Base-by-base conservation (phyloP, 2,329 filamentous ascomycete species). In the Bisporella sp. region DNA sequence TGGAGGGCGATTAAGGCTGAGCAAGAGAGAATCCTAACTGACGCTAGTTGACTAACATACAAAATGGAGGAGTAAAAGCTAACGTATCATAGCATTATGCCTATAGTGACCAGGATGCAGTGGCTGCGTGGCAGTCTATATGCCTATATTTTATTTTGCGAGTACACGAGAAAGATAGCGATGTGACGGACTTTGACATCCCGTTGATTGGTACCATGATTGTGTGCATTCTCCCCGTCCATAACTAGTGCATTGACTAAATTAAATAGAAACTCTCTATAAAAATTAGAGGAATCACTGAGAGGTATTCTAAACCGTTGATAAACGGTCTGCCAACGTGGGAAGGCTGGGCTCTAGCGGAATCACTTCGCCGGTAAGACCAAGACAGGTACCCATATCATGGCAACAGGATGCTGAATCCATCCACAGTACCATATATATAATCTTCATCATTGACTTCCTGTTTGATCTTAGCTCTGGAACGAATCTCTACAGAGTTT, bases 71-170 rank as follows among this genome's bases (percentile, higher is more conserved):
- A 13, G 12, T 29, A 31, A 40, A 33, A 32, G 30, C 49, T n/a
- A 50, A 30, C 9, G 1, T 29, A 29, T 2, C 32, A 5, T 33
- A 59, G 57, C 53, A 43, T 33, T 12, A 30, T 2, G 28, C 21
- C 4, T 56, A 52, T 31, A 49, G 35, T 31, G 48, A 48, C 5
- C 5, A 13, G 12, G 46, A 56, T 33, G 13, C 44, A 6, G 47
- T 59, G 6, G 55, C 55, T 46, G 55, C 57, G 28, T 47, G 57
- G 13, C 57, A 59, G 41, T 54, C 55, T 9, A 52, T 58, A 4
- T 46, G 49, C 0, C 31, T 59, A 1, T 59, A 59, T 40, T 44
- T 56, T 11, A 46, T 59, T 21, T 44, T 59, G 9, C 48, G 54
- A 5, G 12, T 58, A 4, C 53, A 50, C 5, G 57, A 59, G 47